Evolutionary conservation across 1,139 yeast species (phyloP), one percentile per base, ranked within the genome.

Genomic region (Yamadazyma triangularis): DNA sequence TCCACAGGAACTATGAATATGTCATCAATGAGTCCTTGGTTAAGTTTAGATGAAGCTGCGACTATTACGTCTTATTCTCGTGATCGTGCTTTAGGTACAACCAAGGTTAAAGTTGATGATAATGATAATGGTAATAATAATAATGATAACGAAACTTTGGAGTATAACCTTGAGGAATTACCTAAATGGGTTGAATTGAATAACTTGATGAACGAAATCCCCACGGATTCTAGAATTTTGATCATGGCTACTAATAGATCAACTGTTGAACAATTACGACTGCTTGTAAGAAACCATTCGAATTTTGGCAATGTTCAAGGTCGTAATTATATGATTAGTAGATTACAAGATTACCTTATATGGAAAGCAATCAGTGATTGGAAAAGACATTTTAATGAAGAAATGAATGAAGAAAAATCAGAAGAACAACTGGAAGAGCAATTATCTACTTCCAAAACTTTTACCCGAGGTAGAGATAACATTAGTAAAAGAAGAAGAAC

Each of bases 151-250:
- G 59, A 56, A 25, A 9, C 9, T 9, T 8, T 14, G 4, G 66
- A 60, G 9, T 78, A 77, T 42, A 42, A 64, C 1, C 56, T 82
- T 13, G 96, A 89, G 51, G 91, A 85, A 41, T 70, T 77, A 24
- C 97, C 98, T 0, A 91, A 91, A 57, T 89, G 96, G 96, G 82
- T 78, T 31, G 95, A 87, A 43, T 54, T 93, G 26, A 74, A 80
- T 0, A 49, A 70, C 1, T 59, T 89, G 4, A 48, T 91, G 13
- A 81, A 81, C 35, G 96, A 87, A 45, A 79, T 87, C n/a, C 87
- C 78, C 38, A 66, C 71, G 38, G 49, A 56, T 10, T 91, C 94
- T 0, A 88, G 93, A 0, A 70, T 83, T 1, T 58, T 91, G 28
- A 75, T 91, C 14, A 79, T 87, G 81, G 88, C 96, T 41, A 66